phyloP scores from a whole-genome alignment of 441 rosid genomes.

The Mallotus repandus region DNA sequence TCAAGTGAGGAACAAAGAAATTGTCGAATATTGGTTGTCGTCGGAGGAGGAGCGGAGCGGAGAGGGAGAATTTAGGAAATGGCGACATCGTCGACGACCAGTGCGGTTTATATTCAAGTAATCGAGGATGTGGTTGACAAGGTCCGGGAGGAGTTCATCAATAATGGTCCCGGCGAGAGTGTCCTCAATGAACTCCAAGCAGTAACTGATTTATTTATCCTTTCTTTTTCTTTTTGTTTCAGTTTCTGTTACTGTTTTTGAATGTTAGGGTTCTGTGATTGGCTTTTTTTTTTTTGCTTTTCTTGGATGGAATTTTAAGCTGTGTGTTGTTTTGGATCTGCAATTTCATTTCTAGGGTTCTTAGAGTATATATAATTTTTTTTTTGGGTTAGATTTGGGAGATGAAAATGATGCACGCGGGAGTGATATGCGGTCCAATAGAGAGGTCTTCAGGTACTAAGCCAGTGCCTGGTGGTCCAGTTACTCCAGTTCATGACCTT shows the following conservation, averaged over 20 bases:
- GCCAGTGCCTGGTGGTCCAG: constrained; percentile 52
- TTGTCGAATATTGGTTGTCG: not conserved
- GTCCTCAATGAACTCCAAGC: constrained; percentile 93
- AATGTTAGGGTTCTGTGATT: constrained; percentile 7
- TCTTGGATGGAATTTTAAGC: not conserved
- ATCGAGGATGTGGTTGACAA: constrained; percentile 91
- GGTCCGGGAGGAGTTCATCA: constrained; percentile 87
- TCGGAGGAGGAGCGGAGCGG: too few species aligned
- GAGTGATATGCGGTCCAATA: constrained; percentile 58
- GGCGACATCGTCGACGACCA: constrained; percentile 60
- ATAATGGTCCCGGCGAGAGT: constrained; percentile 78
- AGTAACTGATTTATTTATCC: constrained; percentile 40
- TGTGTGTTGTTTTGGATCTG: constrained; percentile 26
- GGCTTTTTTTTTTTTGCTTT: not conserved
- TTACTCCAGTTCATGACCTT: constrained; percentile 84
- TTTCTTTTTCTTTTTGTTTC: not conserved
- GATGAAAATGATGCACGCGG: constrained; percentile 91
- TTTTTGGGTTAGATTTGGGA: constrained; percentile 67
- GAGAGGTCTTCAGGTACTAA: constrained; percentile 63
- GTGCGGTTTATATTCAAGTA: constrained; percentile 74
- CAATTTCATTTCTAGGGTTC: constrained; percentile 39
- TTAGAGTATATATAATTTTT: constrained; percentile 5
- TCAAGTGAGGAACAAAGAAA: not conserved
- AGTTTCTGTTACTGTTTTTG: not conserved
- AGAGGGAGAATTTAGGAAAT: constrained; percentile 28